Conservation (phyloP, 1,284 basidiomycete genomes). For the Cystobasidium slooffiae region DNA sequence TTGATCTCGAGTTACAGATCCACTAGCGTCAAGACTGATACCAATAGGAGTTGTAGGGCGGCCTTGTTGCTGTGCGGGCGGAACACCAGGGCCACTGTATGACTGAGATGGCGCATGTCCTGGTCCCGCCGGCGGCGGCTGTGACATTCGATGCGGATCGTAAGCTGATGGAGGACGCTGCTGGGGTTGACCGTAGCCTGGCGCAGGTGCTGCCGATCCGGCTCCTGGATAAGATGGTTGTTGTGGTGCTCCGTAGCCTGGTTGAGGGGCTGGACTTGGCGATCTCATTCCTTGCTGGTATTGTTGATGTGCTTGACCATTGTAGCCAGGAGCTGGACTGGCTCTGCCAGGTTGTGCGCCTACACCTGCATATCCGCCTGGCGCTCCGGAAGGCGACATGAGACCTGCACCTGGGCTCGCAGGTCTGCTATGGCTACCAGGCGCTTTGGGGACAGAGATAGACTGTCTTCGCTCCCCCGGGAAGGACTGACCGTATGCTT, state of each 20-base stretch:
- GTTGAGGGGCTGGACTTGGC: constrained; percentile 32
- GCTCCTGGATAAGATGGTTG: not conserved
- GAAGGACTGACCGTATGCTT: constrained; percentile 30
- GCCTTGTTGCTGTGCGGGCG: constrained; percentile 21
- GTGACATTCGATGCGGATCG: constrained; percentile 16
- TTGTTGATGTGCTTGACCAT: constrained; percentile 25
- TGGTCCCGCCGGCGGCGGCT: not conserved
- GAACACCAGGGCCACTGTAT: constrained; percentile 17
- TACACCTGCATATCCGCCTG: constrained; percentile 32
- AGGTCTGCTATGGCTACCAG: constrained; percentile 25
- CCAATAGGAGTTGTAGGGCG: constrained; percentile 63
- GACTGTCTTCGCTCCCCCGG: constrained; percentile 38
- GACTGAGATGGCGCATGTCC: constrained; percentile 25
- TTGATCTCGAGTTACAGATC: constrained; percentile 76
- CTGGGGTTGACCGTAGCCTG: constrained; percentile 19
- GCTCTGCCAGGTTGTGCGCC: constrained; percentile 18
- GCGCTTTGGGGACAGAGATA: constrained; percentile 20
- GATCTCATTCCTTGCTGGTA: constrained; percentile 36
- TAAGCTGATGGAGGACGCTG: constrained; percentile 22
- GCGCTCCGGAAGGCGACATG: constrained; percentile 15
- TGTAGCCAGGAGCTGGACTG: constrained; percentile 30
- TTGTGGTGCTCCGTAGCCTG: constrained; percentile 5
- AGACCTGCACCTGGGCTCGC: constrained; percentile 28
- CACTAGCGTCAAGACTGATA: constrained; percentile 75
- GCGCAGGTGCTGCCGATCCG: not conserved